phyloP scores from a whole-genome alignment of 2,329 filamentous ascomycete genomes.

The Penicillium digitatum region DNA sequence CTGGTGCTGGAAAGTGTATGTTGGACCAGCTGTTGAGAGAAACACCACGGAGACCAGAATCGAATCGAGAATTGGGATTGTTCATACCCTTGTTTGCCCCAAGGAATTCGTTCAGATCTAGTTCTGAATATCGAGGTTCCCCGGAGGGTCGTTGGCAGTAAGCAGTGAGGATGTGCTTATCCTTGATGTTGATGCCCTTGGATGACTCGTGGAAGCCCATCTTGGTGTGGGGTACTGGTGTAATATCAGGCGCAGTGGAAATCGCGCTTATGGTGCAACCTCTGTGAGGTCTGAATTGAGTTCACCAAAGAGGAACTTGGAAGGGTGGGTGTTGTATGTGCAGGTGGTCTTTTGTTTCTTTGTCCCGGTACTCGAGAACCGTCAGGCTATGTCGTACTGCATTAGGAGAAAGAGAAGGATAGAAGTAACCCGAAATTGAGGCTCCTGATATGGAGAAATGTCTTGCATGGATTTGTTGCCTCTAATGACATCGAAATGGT shows the following conservation, averaged over 20 bases:
- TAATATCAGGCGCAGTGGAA: background rate
- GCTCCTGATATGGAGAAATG: background rate
- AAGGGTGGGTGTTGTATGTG: background rate
- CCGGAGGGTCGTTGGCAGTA: constrained; percentile 18
- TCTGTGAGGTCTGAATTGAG: background rate
- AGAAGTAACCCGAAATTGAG: background rate
- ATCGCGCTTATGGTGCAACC: background rate
- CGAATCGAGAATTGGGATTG: no score
- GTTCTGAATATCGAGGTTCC: constrained; percentile 19
- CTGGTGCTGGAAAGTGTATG: background rate
- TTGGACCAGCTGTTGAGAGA: background rate
- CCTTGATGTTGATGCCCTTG: constrained; percentile 17
- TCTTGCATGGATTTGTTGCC: background rate
- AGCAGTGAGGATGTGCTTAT: constrained; percentile 20
- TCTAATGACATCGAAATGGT: constrained; percentile 15
- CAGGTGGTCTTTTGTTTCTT: background rate
- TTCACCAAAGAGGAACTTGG: background rate
- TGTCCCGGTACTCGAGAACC: background rate
- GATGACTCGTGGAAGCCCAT: constrained; percentile 24
- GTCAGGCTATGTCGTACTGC: background rate
- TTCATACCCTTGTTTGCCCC: constrained; percentile 18
- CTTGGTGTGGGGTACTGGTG: background rate
- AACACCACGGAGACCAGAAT: background rate
- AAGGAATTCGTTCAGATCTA: constrained; percentile 19
- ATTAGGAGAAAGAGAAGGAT: background rate